Evolutionary conservation across 2,329 filamentous ascomycete genomes (phyloP).

Genomic region (Aspergillus unguis): DNA sequence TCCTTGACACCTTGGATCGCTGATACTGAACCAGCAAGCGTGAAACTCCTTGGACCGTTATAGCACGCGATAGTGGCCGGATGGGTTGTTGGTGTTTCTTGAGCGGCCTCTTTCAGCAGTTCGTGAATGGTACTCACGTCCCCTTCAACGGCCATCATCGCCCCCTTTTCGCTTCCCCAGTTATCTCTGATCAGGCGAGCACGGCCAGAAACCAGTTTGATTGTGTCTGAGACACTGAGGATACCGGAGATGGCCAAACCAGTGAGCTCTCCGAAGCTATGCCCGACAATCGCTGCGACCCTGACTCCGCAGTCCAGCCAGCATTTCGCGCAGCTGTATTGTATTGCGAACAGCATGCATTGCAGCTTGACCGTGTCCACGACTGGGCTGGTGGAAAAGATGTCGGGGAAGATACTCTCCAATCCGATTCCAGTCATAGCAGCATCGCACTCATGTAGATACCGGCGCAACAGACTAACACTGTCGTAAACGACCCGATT

Average conservation of each 20-base stretch:
- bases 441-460: not conserved
- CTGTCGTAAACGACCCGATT: constrained; percentile 27
- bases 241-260: constrained; percentile 33
- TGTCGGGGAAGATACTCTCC: constrained; percentile 32
- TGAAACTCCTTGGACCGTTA: constrained; percentile 46
- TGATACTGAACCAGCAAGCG: constrained; percentile 38
- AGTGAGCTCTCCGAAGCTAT: constrained; percentile 40
- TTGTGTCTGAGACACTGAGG: constrained; percentile 30
- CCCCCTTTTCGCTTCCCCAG: constrained; percentile 34
- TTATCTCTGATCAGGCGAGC: constrained; percentile 28
- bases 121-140: constrained; percentile 16
- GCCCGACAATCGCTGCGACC: constrained; percentile 35
- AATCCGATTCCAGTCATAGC: not conserved
- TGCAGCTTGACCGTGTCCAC: constrained; percentile 32
- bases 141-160: constrained; percentile 35
- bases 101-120: constrained; percentile 29
- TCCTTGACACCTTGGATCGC: constrained; percentile 30
- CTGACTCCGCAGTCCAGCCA: constrained; percentile 42
- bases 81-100: not conserved
- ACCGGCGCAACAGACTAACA: constrained; percentile 19
- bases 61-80: constrained; percentile 45
- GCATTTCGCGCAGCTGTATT: constrained; percentile 36
- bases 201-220: constrained; percentile 29
- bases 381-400: constrained; percentile 25
- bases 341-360: constrained; percentile 34